Percentiles rank a stretch among this genome's conserved stretches.
phyloP scores from a whole-genome alignment of 2,329 filamentous ascomycete genomes.

The Paecilomyces variotii region DNA sequence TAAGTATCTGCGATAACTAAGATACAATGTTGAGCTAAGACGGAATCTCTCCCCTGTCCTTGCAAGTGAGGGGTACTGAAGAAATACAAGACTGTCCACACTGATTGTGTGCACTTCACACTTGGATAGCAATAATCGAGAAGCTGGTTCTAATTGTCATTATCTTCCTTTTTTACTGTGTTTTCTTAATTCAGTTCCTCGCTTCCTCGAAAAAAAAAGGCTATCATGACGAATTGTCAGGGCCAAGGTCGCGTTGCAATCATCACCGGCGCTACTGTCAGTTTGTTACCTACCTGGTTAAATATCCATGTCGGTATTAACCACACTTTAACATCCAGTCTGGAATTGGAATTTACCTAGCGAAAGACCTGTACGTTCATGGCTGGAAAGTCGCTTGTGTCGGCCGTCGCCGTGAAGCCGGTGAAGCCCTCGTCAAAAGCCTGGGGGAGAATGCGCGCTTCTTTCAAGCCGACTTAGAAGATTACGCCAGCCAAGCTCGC shows the following conservation, averaged over 20 bases:
- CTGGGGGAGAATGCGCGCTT: slow-evolving; percentile 33
- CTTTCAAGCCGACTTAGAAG: slow-evolving; percentile 38
- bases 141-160: neutral
- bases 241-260: neutral
- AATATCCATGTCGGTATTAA: neutral
- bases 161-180: too few relatives aligned
- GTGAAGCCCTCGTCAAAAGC: slow-evolving; percentile 25
- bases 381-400: slow-evolving; percentile 28
- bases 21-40: too few relatives aligned
- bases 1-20: neutral
- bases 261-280: neutral
- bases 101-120: neutral
- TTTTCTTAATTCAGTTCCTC: neutral
- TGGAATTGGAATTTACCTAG: slow-evolving; percentile 22
- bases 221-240: neutral
- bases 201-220: neutral
- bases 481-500: slow-evolving; percentile 37
- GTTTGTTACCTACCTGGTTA: neutral
- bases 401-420: slow-evolving; percentile 29
- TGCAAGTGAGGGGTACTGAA: neutral
- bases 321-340: neutral
- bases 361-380: slow-evolving; percentile 25
- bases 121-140: neutral
- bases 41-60: neutral
- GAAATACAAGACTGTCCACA: neutral